Evolutionary conservation across 2,329 filamentous ascomycete species (phyloP).

Genomic region (Colletotrichum tamarilloi): DNA sequence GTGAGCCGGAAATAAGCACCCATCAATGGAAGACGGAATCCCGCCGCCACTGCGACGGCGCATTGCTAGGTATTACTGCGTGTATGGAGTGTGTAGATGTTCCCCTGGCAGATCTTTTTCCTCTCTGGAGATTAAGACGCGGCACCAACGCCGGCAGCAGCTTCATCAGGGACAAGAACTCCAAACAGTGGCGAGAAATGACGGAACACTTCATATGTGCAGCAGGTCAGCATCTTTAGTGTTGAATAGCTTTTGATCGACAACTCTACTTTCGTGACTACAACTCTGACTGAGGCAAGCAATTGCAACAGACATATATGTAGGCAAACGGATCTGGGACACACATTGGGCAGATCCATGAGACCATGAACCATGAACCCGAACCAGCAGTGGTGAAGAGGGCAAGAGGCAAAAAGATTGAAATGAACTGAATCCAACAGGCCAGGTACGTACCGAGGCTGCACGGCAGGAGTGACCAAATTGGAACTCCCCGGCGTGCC

Average conservation of each 20-base stretch:
- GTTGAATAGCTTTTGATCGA: background rate
- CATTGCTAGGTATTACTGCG: background rate
- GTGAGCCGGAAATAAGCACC: background rate
- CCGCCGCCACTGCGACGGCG: background rate
- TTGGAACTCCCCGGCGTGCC: background rate
- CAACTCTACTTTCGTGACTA: background rate
- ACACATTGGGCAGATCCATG: no score
- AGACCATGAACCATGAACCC: background rate
- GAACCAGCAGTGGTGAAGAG: no score
- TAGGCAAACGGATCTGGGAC: background rate
- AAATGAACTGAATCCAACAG: conserved; percentile 6
- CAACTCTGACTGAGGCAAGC: background rate
- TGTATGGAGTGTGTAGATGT: no score
- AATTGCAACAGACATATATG: background rate
- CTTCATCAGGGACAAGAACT: background rate
- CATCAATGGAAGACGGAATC: background rate
- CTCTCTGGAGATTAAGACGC: background rate
- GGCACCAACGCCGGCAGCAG: background rate
- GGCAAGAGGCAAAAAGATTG: background rate
- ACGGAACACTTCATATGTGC: conserved; percentile 4
- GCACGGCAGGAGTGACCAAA: conserved; percentile 11
- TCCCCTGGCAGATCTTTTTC: background rate
- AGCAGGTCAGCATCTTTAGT: background rate
- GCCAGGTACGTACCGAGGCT: background rate
- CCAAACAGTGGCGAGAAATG: conserved; percentile 5